phyloP scores from a whole-genome alignment of 2,329 filamentous ascomycete species.

The Pseudocercospora pini-densiflorae region DNA sequence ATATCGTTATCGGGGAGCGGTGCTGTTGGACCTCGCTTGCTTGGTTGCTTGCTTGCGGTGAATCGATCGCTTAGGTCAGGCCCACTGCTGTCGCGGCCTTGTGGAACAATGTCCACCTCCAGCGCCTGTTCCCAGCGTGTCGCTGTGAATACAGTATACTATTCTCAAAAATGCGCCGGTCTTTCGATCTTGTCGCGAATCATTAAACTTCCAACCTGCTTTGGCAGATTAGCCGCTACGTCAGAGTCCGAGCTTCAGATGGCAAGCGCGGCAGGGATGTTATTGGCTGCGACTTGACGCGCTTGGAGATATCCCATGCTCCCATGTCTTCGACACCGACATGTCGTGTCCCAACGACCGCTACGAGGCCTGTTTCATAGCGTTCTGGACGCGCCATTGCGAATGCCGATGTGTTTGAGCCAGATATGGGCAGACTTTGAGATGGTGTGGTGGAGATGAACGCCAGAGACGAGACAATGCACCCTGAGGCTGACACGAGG shows the following conservation, averaged over 20 bases:
- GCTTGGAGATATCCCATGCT: neutral
- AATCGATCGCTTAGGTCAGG: slow-evolving; percentile 2
- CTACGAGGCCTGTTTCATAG: neutral
- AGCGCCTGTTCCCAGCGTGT: neutral
- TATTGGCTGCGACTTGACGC: slow-evolving; percentile 1
- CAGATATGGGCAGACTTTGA: neutral
- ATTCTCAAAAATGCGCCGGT: neutral
- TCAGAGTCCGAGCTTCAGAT: slow-evolving; percentile 6
- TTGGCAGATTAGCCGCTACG: slow-evolving; percentile 1
- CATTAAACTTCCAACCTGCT: slow-evolving; percentile 12
- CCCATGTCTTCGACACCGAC: neutral
- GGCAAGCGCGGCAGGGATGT: slow-evolving; percentile 7
- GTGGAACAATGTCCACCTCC: neutral
- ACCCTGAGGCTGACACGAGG: neutral
- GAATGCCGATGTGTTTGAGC: neutral
- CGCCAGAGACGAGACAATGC: neutral
- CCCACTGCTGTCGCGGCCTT: neutral
- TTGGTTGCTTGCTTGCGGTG: neutral
- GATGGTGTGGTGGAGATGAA: neutral
- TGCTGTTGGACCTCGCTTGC: neutral
- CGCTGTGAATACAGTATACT: neutral
- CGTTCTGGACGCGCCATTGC: neutral
- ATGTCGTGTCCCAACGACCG: neutral
- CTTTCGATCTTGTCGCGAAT: neutral
- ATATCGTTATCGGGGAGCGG: neutral